Base-by-base conservation (phyloP, 805 yeast species). In the Nakazawaea anatomiae region DNA sequence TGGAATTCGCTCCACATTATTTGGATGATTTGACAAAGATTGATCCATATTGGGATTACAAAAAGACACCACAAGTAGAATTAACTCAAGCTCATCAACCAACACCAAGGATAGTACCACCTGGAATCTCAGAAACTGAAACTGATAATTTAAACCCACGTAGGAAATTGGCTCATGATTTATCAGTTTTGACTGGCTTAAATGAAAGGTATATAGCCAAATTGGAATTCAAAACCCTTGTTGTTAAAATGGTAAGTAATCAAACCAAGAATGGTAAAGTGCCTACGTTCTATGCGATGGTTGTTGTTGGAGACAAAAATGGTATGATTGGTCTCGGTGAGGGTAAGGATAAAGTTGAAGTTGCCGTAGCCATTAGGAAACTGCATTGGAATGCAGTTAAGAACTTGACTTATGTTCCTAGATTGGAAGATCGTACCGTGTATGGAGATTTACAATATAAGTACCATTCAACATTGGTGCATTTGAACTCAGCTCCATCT, bases 271-370 rank as follows among this genome's bases (percentile, higher is more conserved):
- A 89, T 73, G 97, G 97, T 66, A 90, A 89, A 65, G 88, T 88
- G 57, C 82, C 85, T 47, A 80, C 89, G 39, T 85, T 82, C 66
- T 92, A 87, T 68, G 86, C 90, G 0, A 68, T 94, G 55, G 92
- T 90, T 11, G 87, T 90, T 38, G 97, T 87, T 12, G 99, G 99
- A 45, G 96, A 94, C 68, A 79, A 83, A 50, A 87, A 88, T 57
- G 99, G 99, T 56, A 87, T 89, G 85, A 75, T 94, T 53, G 98
- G 98, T 38, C 73, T 91, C 46, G 99, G 98, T 46, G 96, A 90
- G 67, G 99, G 98, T 55, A 89, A 88, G 63, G 92, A 94, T 54
- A 75, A 89, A 58, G 83, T 80, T 51, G 89, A 85, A 53, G 79
- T 85, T 71, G 72, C 85, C 47, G 77, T 78, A 50, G 96, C 98